Evolutionary conservation across 176 grass and related monocot genomes (phyloP), one percentile per base, ranked within the genome.

Genomic region (Ampelocalamus luodianensis): DNA sequence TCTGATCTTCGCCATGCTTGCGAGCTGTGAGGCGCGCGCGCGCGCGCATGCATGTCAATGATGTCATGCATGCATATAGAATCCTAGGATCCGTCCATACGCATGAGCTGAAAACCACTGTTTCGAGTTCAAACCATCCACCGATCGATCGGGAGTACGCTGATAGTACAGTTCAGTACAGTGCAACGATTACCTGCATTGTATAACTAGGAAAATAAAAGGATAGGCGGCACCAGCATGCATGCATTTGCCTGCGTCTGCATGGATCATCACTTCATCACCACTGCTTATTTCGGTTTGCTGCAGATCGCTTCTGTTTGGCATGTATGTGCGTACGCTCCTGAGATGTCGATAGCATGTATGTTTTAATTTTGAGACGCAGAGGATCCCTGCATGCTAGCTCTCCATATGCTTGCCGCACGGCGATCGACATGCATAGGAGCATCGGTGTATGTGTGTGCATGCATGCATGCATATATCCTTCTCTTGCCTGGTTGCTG

Each of bases 401-500:
- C 26, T 37, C 18, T 8, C 9, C 9, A 3, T 11, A 18, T 22
- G 14, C 29, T 53, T 54, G 66, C 65, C 45, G 53, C 66, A 50
- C 80, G 43, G 12, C 11, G 53, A 71, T 70, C 49, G 65, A 60
- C 51, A 78, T 48, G 64, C 51, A 60, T 46, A 66, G 58, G 46
- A n/a, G 80, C 60, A 48, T 88, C 56, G 34, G 64, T 77, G 11
- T 51, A 18, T 6, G 42, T 6, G 44, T 32, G 23, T 5, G 9
- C n/a, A 46, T 75, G 76, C 36, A 83, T 69, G 62, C 54, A 46
- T 55, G 50, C 17, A 29, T 42, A 29, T 36, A 51, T 51, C 43
- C 43, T 81, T 53, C 53, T 23, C 71, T 54, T 42, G 34, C 77
- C 43, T 45, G 64, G 39, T 82, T 65, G 83, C 66, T 58, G 79